Conservation (phyloP, 2,329 filamentous ascomycete species). For the Gaeumannomyces sp. region DNA sequence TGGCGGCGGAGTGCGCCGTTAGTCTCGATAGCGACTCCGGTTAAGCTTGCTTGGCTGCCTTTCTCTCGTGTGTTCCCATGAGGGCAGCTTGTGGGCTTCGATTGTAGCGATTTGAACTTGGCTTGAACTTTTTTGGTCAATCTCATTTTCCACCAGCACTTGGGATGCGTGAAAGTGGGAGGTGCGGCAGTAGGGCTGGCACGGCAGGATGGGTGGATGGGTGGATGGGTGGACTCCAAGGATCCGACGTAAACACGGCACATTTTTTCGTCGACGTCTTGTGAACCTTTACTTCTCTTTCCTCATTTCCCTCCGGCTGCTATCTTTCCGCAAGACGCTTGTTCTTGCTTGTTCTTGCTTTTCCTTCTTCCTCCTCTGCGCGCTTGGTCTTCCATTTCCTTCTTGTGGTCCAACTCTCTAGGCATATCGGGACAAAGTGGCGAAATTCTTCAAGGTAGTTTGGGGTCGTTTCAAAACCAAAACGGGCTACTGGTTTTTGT, state of each 20-base stretch:
- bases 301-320: neutral
- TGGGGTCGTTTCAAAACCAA: neutral
- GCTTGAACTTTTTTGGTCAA: neutral
- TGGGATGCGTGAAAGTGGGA: neutral
- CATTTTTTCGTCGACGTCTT: neutral
- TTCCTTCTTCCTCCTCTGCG: neutral
- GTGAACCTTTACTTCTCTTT: neutral
- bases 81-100: neutral
- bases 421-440: neutral
- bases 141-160: neutral
- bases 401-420: neutral
- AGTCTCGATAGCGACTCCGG: neutral
- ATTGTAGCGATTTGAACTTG: neutral
- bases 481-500: neutral
- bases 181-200: neutral
- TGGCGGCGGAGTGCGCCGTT: slow-evolving; percentile 14
- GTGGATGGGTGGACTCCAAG: neutral
- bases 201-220: neutral
- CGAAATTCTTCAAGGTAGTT: neutral
- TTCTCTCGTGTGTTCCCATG: neutral
- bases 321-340: neutral
- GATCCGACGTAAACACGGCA: neutral
- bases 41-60: neutral
- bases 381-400: neutral
- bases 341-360: neutral